Evolutionary conservation across 768 basidiomycete genomes (phyloP), one percentile per base, ranked within the genome.

Genomic region (Baorangia bicolor): DNA sequence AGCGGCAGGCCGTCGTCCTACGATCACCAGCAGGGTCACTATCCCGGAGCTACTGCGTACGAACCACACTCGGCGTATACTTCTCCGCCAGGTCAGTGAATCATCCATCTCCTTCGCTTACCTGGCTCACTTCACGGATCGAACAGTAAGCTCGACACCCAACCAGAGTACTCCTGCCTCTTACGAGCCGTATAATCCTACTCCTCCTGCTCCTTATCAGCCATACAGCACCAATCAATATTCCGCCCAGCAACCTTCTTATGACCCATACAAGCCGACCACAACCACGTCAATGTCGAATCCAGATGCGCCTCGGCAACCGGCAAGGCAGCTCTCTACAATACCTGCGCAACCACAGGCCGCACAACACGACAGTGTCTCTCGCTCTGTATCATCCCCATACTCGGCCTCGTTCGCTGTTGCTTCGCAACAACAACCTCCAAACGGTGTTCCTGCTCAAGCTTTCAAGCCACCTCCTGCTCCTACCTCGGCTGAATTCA

Each of bases 401-500:
- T 61, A 74, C 39, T 47, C 65, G 12, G 18, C 68, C 25, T 21
- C 66, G 18, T 48, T 58, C 16, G 37, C 49, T 39, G 53, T 55
- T 27, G 40, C 58, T 25, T 55, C 67, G 4, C 51, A 60, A 28
- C 60, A 39, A 21, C 56, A 51, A 25, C 50, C 60, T 55, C 38
- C 65, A 28, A 69, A 64, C 46, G 50, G 64, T 49, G 37, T 61
- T 42, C 50, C 70, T 31, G 47, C 68, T 50, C 68, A 72, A 27
- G 63, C 70, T 39, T 64, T 77, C 21, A 61, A 66, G 40, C 55
- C 50, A 2, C 64, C 76, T 28, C 72, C 77, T 4, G 58, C 70
- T 6, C 74, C 77, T 18, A 69, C 78, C 3, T 71, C 79, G 2
- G 67, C 77, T 28, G 63, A 85, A n/a, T 83, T 75, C 56, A 78